Percentiles rank a stretch among this genome's conserved stretches.
These are phyloP conservation scores for Penicillium rolfsii DNA, from an alignment of 2,329 filamentous ascomycete species.

Conservation along the genomic window DNA sequence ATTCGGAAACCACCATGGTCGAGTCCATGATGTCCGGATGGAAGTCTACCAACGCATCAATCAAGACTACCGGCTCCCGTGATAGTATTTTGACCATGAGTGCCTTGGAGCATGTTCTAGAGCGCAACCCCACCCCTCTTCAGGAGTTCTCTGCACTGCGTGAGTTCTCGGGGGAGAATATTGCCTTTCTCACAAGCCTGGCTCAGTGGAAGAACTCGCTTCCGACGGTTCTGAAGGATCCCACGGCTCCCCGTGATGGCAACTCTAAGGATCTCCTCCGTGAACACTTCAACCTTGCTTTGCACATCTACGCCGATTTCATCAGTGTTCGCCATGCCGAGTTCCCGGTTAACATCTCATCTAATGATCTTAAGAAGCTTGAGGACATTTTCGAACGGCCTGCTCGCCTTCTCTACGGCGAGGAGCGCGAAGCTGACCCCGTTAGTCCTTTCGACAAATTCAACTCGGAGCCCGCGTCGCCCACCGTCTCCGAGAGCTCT, in stretches of 20 bases:
- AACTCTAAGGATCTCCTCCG: slow-evolving; percentile 5
- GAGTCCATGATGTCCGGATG: slow-evolving; percentile 34
- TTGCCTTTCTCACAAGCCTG: slow-evolving; percentile 65
- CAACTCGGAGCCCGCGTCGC: slow-evolving; percentile 30
- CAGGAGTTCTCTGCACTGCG: slow-evolving; percentile 66
- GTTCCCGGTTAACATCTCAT: slow-evolving; percentile 69
- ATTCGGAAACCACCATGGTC: slow-evolving; percentile 33
- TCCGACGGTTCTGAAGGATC: slow-evolving; percentile 29
- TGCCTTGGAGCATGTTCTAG: slow-evolving; percentile 64
- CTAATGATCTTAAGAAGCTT: slow-evolving; percentile 58
- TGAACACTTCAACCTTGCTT: slow-evolving; percentile 60
- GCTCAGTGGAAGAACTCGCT: slow-evolving; percentile 57
- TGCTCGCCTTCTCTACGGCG: slow-evolving; percentile 48
- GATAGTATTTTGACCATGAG: slow-evolving; percentile 62
- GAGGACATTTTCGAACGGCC: slow-evolving; percentile 61
- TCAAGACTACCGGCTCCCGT: slow-evolving; percentile 33
- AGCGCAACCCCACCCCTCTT: slow-evolving; percentile 56
- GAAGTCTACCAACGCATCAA: slow-evolving; percentile 29
- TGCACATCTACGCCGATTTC: slow-evolving; percentile 65
- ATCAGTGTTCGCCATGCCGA: slow-evolving; percentile 64
- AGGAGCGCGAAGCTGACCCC: slow-evolving; percentile 47
- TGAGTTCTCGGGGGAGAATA: slow-evolving; percentile 73
- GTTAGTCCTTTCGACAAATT: slow-evolving; percentile 43
- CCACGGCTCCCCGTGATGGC: slow-evolving; percentile 16
- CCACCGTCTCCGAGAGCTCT: slow-evolving; percentile 22